Base-by-base conservation (phyloP, 2,329 filamentous ascomycete genomes). In the Orbilia ellipsospora region DNA sequence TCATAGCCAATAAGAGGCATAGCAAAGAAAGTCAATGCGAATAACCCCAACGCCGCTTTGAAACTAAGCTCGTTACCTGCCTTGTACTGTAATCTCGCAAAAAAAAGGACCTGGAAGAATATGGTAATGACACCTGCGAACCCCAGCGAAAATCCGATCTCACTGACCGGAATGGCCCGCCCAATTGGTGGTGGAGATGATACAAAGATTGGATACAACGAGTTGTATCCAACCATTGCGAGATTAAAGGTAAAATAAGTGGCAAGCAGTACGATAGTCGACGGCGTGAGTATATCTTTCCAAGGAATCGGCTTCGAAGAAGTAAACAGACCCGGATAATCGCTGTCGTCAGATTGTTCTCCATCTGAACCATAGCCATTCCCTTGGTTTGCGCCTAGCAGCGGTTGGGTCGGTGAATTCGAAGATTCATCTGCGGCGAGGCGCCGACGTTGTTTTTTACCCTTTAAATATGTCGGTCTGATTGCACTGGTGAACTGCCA, bases 241-340 rank as follows among this genome's bases (percentile, higher is more conserved):
- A 99, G 86, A 80, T 97, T 94, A 81, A 98, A 99, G 59, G 98
- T 90, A 51, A 97, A 88, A 80, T 97, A 98, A 0, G 94, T 96
- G 62, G 88, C 82, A 4, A 99, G 87, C 0, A 99, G 87, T 1
- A 96, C 84, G 12, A 97, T 82, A 0, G 93, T 97, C 73, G 95
- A 93, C 69, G 89, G 87, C 80, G 92, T 96, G 60, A 94, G 86
- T 1, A 97, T 65, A 10, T 70, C 36, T 20, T 64, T 76, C 73
- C 73, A 76, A 16, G 65, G 73, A 23, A 69, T 59, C 12, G 59
- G 59, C n/a, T 69, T 69, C 3, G 61, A 62, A 5, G 48, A 56
- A 4, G 59, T 23, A 54, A 70, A 76, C 16, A 76, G 36, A 16
- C 65, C 28, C 12, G n/a, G 61, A 12, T 55, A 44, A 8, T 67